These are phyloP conservation scores for Fibroporia radiculosa DNA, from an alignment of 768 basidiomycete species.

Conservation along the genomic window DNA sequence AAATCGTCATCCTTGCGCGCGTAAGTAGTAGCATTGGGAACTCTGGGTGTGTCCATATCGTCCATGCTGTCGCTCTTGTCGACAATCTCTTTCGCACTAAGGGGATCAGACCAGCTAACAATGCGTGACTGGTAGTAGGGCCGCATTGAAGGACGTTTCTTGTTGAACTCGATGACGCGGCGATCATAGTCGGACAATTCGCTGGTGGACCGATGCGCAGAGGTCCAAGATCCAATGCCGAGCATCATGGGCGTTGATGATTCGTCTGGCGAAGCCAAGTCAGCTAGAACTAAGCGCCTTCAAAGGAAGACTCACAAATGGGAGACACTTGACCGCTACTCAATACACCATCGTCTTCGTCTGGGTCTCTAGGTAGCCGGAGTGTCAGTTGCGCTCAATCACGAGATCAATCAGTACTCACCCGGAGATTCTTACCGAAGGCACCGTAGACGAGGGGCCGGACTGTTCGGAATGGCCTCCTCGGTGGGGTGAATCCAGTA, in stretches of 20 bases:
- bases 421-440: constrained; percentile 35
- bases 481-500: constrained; percentile 14
- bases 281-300: background rate
- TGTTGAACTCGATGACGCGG: constrained; percentile 29
- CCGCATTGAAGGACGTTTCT: constrained; percentile 32
- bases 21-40: background rate
- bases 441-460: constrained; percentile 21
- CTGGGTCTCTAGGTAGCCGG: constrained; percentile 11
- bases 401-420: constrained; percentile 15
- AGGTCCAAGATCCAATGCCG: constrained; percentile 11
- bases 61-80: constrained; percentile 14
- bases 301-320: constrained; percentile 35
- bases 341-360: constrained; percentile 58
- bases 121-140: constrained; percentile 33
- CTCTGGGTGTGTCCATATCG: background rate
- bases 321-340: constrained; percentile 78
- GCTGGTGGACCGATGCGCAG: constrained; percentile 17
- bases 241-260: constrained; percentile 12
- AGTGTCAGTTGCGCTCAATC: background rate
- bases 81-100: constrained; percentile 31
- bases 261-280: background rate
- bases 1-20: constrained; percentile 1
- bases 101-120: constrained; percentile 49
- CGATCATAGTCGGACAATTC: constrained; percentile 28
- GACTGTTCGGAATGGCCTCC: constrained; percentile 14